Conservation (phyloP, 371 early-diverging fungal genomes). For the Thermomucor indicae-seudaticae region DNA sequence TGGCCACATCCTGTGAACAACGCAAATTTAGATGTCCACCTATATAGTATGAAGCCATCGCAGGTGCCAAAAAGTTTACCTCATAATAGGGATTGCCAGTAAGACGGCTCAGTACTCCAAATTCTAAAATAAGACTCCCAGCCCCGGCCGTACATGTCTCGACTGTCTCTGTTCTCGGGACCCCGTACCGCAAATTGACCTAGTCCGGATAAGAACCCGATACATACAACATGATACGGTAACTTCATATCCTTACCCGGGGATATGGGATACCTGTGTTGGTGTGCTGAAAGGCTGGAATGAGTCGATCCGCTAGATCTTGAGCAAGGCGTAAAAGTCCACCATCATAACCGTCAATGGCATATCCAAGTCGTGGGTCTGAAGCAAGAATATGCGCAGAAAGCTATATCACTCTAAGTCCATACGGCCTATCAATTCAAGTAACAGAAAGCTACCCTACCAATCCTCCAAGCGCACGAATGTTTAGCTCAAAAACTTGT, state of each 20-base stretch:
- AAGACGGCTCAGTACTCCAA: conserved; percentile 87
- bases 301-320: conserved; percentile 82
- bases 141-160: conserved; percentile 93
- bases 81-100: conserved; percentile 78
- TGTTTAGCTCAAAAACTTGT: conserved; percentile 94
- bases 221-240: neutral
- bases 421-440: neutral
- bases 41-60: neutral
- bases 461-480: conserved; percentile 87
- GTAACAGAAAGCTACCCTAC: conserved; percentile 22
- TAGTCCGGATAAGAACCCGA: conserved; percentile 6
- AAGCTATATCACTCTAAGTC: conserved; percentile 29
- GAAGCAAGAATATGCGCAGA: conserved; percentile 87
- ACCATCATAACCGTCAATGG: conserved; percentile 59
- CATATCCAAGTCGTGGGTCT: conserved; percentile 55
- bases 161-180: conserved; percentile 60
- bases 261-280: conserved; percentile 87
- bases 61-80: conserved; percentile 17
- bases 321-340: conserved; percentile 75
- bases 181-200: conserved; percentile 78
- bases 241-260: conserved; percentile 45
- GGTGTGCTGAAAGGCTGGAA: conserved; percentile 85
- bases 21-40: neutral
- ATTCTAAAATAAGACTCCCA: conserved; percentile 92
- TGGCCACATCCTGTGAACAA: conserved; percentile 58